Conservation (phyloP, 371 early-diverging fungal genomes). For the Batrachochytrium dendrobatidis region DNA sequence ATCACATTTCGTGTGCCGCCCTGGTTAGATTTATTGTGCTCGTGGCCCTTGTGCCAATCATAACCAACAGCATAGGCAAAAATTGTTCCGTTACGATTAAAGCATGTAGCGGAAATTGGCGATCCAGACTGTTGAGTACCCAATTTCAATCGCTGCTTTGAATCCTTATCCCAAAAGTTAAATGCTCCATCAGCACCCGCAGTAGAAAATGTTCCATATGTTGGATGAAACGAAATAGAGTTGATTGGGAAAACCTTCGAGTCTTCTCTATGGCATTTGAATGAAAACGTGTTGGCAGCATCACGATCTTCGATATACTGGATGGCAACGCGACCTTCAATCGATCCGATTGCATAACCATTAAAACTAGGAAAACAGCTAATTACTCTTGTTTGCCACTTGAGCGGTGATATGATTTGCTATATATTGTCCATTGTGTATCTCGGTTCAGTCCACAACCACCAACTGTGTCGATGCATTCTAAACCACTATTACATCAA, state of each 20-base stretch:
- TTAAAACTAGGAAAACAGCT: constrained; percentile 68
- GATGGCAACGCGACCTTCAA: constrained; percentile 90
- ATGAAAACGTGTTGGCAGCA: constrained; percentile 61
- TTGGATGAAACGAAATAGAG: constrained; percentile 77
- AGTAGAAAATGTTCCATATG: constrained; percentile 84
- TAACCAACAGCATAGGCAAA: constrained; percentile 93
- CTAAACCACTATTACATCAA: background rate
- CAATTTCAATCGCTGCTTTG: constrained; percentile 75
- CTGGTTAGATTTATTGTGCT: constrained; percentile 19
- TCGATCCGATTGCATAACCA: constrained; percentile 83
- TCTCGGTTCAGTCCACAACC: constrained; percentile 16
- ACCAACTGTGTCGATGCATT: no score
- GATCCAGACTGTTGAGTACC: constrained; percentile 33
- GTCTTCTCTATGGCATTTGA: constrained; percentile 86
- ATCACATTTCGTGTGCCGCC: constrained; percentile 44
- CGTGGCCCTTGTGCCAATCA: constrained; percentile 92
- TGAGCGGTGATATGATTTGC: constrained; percentile 66
- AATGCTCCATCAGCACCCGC: constrained; percentile 89
- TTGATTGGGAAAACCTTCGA: constrained; percentile 74
- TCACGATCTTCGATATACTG: constrained; percentile 71
- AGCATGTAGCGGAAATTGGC: constrained; percentile 72
- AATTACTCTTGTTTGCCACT: constrained; percentile 78
- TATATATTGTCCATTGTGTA: constrained; percentile 25
- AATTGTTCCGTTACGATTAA: constrained; percentile 79
- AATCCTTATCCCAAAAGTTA: constrained; percentile 93